Conservation (phyloP, 306 rosid genomes). For the Vicia sativa region DNA sequence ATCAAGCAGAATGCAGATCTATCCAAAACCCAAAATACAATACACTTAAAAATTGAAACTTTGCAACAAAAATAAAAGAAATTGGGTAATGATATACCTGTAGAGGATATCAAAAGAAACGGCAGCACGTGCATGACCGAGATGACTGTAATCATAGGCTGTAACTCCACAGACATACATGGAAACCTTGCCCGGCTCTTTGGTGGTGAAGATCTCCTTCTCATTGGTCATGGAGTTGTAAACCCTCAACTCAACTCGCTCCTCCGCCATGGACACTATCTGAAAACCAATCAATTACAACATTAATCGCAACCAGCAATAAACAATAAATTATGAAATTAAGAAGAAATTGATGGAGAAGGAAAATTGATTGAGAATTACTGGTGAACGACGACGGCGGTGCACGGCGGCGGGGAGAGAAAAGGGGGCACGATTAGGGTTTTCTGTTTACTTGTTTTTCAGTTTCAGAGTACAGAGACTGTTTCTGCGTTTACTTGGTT, state of each 20-base stretch:
- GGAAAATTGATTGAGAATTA: too few relatives aligned
- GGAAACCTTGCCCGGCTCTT: conserved; percentile 63
- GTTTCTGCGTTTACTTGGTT: too few relatives aligned
- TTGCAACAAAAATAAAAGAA: not conserved
- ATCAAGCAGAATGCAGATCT: not conserved
- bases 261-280: conserved; percentile 58
- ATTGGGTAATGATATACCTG: conserved; percentile 45
- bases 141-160: conserved; percentile 84
- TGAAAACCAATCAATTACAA: not conserved
- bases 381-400: too few relatives aligned
- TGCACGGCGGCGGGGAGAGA: too few relatives aligned
- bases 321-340: too few relatives aligned
- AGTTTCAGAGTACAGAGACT: too few relatives aligned
- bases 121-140: conserved; percentile 96
- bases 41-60: conserved; percentile 15
- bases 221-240: conserved; percentile 86
- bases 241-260: conserved; percentile 52
- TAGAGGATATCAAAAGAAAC: conserved; percentile 81
- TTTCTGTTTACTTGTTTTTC: too few relatives aligned
- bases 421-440: too few relatives aligned
- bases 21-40: conserved; percentile 7
- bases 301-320: not conserved
- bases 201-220: conserved; percentile 74
- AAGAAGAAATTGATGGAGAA: too few relatives aligned
- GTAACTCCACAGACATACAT: conserved; percentile 97